Percentiles rank a stretch among this genome's conserved stretches.
Conservation (phyloP, 2,329 filamentous ascomycete species). For the Trichoderma breve region DNA sequence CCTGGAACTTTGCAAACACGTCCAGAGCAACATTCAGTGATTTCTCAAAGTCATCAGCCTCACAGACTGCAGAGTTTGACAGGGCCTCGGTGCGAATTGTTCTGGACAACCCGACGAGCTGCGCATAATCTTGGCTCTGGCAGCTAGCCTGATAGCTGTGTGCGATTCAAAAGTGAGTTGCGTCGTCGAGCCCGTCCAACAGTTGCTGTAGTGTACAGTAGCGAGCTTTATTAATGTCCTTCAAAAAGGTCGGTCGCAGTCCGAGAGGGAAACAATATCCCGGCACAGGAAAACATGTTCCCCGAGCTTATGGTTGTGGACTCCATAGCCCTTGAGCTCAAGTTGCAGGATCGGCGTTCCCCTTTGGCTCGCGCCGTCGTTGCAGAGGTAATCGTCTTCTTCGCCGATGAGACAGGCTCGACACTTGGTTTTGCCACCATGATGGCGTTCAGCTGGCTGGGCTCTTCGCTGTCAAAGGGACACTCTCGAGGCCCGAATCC, state of each 20-base stretch:
- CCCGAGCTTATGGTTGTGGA: not conserved
- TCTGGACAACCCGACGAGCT: too few species aligned
- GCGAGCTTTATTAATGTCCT: too few species aligned
- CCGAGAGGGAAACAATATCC: not conserved
- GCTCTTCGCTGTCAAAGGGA: not conserved
- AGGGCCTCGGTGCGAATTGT: too few species aligned
- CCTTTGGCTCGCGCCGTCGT: not conserved
- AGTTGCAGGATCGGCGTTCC: not conserved
- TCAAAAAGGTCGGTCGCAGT: not conserved
- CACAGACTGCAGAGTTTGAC: too few species aligned
- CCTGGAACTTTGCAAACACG: too few species aligned
- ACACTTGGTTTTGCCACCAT: not conserved
- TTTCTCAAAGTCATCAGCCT: too few species aligned
- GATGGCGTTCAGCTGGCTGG: not conserved
- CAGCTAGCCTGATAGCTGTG: too few species aligned
- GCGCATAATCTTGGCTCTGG: too few species aligned
- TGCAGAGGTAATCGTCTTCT: not conserved
- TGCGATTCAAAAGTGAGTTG: too few species aligned
- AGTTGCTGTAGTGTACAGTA: too few species aligned
- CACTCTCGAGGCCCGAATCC: not conserved
- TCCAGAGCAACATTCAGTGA: too few species aligned
- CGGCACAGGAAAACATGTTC: not conserved
- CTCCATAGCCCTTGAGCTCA: not conserved
- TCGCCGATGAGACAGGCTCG: not conserved
- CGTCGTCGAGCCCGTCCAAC: too few species aligned